phyloP scores from a whole-genome alignment of 768 basidiomycete genomes.

The Termitomyces sp. region DNA sequence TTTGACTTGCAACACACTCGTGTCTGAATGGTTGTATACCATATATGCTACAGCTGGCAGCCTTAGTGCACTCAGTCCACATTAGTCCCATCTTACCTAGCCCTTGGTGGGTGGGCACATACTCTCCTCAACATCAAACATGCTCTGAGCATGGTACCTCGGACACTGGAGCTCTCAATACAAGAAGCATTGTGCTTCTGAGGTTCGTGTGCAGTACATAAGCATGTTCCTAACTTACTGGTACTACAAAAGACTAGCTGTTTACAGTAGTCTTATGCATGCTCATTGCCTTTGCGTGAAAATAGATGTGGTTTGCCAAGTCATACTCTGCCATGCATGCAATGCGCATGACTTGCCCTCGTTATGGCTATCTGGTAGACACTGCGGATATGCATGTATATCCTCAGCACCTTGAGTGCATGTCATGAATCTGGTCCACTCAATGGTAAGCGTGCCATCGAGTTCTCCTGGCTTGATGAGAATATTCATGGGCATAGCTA shows the following conservation, averaged over 20 bases:
- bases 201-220: slow-evolving; percentile 29
- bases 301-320: background rate
- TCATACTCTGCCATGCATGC: background rate
- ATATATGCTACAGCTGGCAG: too few species aligned
- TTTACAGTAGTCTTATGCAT: background rate
- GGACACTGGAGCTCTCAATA: slow-evolving; percentile 39
- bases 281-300: background rate
- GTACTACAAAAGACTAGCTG: too few species aligned
- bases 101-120: slow-evolving; percentile 18
- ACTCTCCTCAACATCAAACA: slow-evolving; percentile 15
- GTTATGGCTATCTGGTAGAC: slow-evolving; percentile 11
- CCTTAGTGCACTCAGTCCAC: too few species aligned
- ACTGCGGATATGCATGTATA: too few species aligned
- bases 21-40: too few species aligned
- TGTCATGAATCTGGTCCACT: too few species aligned
- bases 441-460: too few species aligned
- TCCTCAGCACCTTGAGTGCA: slow-evolving; percentile 43
- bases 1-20: too few species aligned
- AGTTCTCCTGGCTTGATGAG: background rate
- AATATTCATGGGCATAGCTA: background rate
- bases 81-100: too few species aligned
- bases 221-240: too few species aligned
- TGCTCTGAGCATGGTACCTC: slow-evolving; percentile 34
- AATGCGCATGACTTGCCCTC: too few species aligned
- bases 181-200: slow-evolving; percentile 23